Conservation (phyloP, 306 rosid species). For the Fagus sylvatica region DNA sequence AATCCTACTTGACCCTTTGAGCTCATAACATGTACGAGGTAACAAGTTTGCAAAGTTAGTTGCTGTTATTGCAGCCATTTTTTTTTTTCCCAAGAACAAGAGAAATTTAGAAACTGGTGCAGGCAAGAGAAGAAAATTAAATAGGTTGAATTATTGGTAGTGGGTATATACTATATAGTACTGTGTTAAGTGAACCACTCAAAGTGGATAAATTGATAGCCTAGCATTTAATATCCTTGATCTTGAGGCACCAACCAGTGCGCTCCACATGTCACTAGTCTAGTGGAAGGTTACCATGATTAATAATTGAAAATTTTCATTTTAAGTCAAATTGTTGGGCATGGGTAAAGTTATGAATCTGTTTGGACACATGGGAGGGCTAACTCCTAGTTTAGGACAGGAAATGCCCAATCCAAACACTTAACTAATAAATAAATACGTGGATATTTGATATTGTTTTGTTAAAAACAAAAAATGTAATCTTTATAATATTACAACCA, state of each 20-base stretch:
- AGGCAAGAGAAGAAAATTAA: too few relatives aligned
- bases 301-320: not conserved
- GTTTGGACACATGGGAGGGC: too few relatives aligned
- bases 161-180: too few relatives aligned
- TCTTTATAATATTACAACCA: too few relatives aligned
- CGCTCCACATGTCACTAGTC: slow-evolving; percentile 16
- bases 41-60: not conserved
- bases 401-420: too few relatives aligned
- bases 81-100: not conserved
- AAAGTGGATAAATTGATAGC: slow-evolving; percentile 12
- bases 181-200: slow-evolving; percentile 11
- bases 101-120: not conserved
- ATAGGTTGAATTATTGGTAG: not conserved
- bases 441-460: too few relatives aligned
- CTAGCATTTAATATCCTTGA: not conserved
- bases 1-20: not conserved
- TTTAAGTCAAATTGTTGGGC: not conserved
- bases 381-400: too few relatives aligned
- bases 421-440: too few relatives aligned
- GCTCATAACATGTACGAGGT: not conserved
- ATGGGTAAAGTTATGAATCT: too few relatives aligned
- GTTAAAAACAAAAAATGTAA: too few relatives aligned
- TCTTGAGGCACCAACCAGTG: slow-evolving; percentile 6
- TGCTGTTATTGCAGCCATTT: not conserved
- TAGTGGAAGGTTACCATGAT: not conserved